phyloP scores from a whole-genome alignment of 768 basidiomycete genomes.

The Candolleomyces eurysporus region DNA sequence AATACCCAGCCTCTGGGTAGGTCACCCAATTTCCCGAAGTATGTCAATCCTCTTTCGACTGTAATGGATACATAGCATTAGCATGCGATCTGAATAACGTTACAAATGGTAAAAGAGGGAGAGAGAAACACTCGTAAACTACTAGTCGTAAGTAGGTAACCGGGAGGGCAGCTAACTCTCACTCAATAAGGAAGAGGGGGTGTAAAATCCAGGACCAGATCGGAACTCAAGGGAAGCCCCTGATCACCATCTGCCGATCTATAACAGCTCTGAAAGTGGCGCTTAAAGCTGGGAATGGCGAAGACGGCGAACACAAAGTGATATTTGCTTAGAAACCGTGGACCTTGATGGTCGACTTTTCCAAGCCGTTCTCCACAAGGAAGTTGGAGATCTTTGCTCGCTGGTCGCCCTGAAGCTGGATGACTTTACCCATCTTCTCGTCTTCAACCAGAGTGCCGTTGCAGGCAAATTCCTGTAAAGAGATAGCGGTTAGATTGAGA shows the following conservation, averaged over 20 bases:
- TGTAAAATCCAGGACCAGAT: background rate
- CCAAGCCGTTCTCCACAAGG: slow-evolving; percentile 80
- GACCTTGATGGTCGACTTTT: slow-evolving; percentile 76
- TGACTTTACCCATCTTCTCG: slow-evolving; percentile 93
- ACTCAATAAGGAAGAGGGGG: background rate
- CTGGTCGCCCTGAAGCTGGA: slow-evolving; percentile 99
- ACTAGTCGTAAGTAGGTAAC: background rate
- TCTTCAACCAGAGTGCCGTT: slow-evolving; percentile 97
- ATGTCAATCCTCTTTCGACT: background rate
- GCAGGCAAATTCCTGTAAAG: slow-evolving; percentile 87
- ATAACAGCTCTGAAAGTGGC: background rate
- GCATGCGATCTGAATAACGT: background rate
- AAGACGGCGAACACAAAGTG: background rate
- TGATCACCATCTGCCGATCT: background rate
- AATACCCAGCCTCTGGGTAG: background rate
- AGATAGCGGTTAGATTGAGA: background rate
- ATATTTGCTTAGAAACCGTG: slow-evolving; percentile 71
- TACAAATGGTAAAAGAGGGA: background rate
- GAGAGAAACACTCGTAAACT: background rate
- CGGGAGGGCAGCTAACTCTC: background rate
- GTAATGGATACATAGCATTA: slow-evolving; percentile 6
- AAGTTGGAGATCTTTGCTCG: slow-evolving; percentile 86
- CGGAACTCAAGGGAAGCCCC: too few species aligned
- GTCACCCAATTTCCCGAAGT: background rate
- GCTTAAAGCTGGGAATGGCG: background rate